phyloP scores from a whole-genome alignment of 495 filamentous ascomycete genomes.

The Astrothelium macrocarpum region DNA sequence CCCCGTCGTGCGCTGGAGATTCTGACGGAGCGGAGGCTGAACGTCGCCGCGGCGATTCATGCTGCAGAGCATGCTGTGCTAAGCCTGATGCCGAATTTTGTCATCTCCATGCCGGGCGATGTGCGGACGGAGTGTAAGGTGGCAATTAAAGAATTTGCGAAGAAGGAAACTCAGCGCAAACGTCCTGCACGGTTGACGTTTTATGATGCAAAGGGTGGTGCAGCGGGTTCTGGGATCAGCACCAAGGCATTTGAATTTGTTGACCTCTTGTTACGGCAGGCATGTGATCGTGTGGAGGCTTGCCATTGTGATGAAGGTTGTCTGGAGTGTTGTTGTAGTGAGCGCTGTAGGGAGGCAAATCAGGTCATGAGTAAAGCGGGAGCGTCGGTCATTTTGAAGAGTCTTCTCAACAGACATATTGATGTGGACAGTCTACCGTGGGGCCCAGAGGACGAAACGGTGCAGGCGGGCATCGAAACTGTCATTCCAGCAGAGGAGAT shows the following conservation, averaged over 20 bases:
- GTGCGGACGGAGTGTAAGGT: slow-evolving; percentile 91
- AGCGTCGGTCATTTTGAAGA: slow-evolving; percentile 65
- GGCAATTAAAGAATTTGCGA: slow-evolving; percentile 66
- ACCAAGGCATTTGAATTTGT: slow-evolving; percentile 90
- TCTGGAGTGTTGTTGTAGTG: slow-evolving; percentile 77
- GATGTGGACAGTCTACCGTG: slow-evolving; percentile 70
- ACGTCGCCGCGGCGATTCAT: slow-evolving; percentile 85
- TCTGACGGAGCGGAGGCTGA: slow-evolving; percentile 57
- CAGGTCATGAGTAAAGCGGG: slow-evolving; percentile 91
- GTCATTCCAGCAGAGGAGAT: slow-evolving; percentile 64
- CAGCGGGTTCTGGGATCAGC: slow-evolving; percentile 72
- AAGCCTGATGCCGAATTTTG: slow-evolving; percentile 78
- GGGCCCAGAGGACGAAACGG: slow-evolving; percentile 58
- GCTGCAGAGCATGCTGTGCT: slow-evolving; percentile 88
- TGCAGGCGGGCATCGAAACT: slow-evolving; percentile 71
- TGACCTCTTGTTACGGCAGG: slow-evolving; percentile 65
- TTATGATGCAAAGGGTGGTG: slow-evolving; percentile 87
- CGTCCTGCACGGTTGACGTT: slow-evolving; percentile 84
- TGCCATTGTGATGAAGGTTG: slow-evolving; percentile 71
- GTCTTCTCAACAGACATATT: slow-evolving; percentile 64
- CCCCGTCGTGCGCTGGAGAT: slow-evolving; percentile 71
- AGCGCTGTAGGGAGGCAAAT: slow-evolving; percentile 80
- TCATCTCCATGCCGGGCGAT: slow-evolving; percentile 76
- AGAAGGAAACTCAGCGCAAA: slow-evolving; percentile 64
- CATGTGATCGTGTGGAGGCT: slow-evolving; percentile 63